phyloP scores from a whole-genome alignment of 2,329 filamentous ascomycete species.

The Bipolaris oryzae region DNA sequence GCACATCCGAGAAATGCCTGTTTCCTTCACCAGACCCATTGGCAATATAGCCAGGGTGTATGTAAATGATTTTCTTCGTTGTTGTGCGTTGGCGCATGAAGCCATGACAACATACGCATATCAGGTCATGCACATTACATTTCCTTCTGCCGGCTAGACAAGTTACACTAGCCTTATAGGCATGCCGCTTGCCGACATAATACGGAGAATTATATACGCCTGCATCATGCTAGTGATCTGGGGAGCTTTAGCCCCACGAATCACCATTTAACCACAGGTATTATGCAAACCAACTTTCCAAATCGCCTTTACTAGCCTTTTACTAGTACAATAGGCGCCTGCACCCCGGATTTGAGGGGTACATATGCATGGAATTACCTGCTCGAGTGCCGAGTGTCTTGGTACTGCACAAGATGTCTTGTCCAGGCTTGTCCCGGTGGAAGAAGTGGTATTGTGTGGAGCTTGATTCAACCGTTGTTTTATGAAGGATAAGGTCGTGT shows the following conservation, averaged over 20 bases:
- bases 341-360: slow-evolving; percentile 23
- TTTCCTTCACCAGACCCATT: neutral
- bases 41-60: neutral
- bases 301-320: neutral
- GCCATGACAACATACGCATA: neutral
- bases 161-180: slow-evolving; percentile 1
- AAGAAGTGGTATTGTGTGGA: slow-evolving; percentile 21
- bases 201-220: slow-evolving; percentile 14
- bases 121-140: slow-evolving; percentile 1
- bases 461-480: slow-evolving; percentile 20
- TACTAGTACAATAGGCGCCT: slow-evolving; percentile 14
- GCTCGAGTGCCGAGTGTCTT: slow-evolving; percentile 22
- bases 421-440: slow-evolving; percentile 36
- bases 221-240: neutral
- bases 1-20: neutral
- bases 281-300: slow-evolving; percentile 4
- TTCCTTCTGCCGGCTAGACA: neutral
- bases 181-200: slow-evolving; percentile 5
- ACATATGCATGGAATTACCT: slow-evolving; percentile 8
- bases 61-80: neutral
- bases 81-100: slow-evolving; percentile 1
- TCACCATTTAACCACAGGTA: slow-evolving; percentile 22
- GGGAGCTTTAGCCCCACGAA: slow-evolving; percentile 10
- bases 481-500: slow-evolving; percentile 6
- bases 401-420: slow-evolving; percentile 29